phyloP scores from a whole-genome alignment of 192 early-diverging fungal genomes.

The Funneliformis geosporum region DNA sequence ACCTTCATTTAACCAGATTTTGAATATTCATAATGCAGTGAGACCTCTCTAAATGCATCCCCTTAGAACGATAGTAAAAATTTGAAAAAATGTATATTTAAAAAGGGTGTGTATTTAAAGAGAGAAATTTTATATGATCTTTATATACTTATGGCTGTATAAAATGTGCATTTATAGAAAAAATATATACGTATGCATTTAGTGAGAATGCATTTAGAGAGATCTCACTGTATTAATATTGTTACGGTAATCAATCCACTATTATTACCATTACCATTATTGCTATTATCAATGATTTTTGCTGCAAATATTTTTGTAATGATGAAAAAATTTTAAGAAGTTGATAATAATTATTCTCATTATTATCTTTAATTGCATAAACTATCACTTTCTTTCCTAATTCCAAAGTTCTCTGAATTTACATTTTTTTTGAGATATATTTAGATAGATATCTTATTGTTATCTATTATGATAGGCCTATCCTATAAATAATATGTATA shows the following conservation, averaged over 20 bases:
- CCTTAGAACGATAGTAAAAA: no score
- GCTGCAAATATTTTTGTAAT: not conserved
- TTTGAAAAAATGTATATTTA: no score
- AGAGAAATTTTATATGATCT: no score
- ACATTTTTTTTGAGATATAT: not conserved
- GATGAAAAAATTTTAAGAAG: not conserved
- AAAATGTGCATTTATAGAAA: no score
- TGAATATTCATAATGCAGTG: not conserved
- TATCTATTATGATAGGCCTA: not conserved
- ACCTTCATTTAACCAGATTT: not conserved
- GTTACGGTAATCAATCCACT: no score
- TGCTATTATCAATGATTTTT: not conserved
- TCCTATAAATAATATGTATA: no score
- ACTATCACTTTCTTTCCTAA: not conserved
- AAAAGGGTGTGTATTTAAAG: no score
- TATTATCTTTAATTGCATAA: not conserved
- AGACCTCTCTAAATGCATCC: no score
- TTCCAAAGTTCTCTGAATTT: not conserved
- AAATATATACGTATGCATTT: no score
- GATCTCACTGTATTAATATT: no score
- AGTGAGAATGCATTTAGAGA: no score
- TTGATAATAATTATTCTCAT: not conserved
- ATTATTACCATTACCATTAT: not conserved
- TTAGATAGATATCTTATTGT: constrained; percentile 6
- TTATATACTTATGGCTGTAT: no score